phyloP scores from a whole-genome alignment of 768 basidiomycete genomes.

The Pleurotus djamor region DNA sequence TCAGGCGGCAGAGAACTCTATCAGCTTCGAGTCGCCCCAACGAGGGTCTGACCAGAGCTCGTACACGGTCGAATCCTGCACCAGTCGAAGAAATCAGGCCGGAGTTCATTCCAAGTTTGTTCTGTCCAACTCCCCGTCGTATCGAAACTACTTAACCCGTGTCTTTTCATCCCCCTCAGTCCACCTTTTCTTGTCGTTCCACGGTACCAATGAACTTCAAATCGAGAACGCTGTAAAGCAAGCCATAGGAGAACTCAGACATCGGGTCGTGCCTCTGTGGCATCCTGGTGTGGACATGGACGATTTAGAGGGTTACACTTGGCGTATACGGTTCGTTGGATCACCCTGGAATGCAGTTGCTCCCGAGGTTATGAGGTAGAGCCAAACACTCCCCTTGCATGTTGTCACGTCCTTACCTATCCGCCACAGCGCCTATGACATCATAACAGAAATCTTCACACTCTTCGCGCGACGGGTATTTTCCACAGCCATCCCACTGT shows the following conservation, averaged over 20 bases:
- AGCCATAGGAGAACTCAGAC: constrained; percentile 58
- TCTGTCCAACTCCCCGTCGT: not conserved
- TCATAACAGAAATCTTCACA: constrained; percentile 60
- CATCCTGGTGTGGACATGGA: constrained; percentile 58
- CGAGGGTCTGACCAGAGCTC: constrained; percentile 11
- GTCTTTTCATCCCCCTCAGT: constrained; percentile 32
- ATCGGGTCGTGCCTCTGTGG: constrained; percentile 62
- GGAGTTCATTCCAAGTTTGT: constrained; percentile 8
- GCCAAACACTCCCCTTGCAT: not conserved
- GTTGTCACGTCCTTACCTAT: constrained; percentile 7
- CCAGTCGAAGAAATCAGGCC: constrained; percentile 6
- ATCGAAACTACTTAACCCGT: not conserved
- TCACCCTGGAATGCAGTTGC: constrained; percentile 69
- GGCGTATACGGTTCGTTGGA: constrained; percentile 62
- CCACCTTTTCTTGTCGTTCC: constrained; percentile 72
- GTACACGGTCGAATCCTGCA: constrained; percentile 13
- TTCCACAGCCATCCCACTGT: constrained; percentile 2
- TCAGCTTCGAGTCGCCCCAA: not conserved
- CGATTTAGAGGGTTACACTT: constrained; percentile 39
- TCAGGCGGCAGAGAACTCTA: constrained; percentile 20
- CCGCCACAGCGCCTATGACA: constrained; percentile 48
- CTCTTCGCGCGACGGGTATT: constrained; percentile 57
- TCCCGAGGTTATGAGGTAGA: constrained; percentile 51
- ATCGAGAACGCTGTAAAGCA: constrained; percentile 48
- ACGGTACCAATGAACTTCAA: constrained; percentile 61